Percentiles rank a stretch among this genome's conserved stretches.
Evolutionary conservation across 2,329 filamentous ascomycete species (phyloP).

Genomic region (Cercospora beticola): DNA sequence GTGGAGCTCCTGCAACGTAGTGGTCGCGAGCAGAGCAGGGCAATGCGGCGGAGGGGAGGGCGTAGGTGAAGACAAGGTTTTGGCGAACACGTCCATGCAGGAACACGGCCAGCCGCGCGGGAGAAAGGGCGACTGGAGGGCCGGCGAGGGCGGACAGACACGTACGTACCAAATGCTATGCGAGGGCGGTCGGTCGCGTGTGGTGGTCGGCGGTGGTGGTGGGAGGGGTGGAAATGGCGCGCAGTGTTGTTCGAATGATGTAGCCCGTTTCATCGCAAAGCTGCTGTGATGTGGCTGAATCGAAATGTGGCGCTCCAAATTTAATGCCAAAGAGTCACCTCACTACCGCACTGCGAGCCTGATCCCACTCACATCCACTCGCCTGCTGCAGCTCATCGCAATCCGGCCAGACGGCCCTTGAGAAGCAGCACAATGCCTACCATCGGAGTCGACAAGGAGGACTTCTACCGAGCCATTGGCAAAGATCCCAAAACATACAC

Average conservation of each 20-base stretch:
- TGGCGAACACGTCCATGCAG: constrained; percentile 2
- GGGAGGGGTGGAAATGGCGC: not conserved
- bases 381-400: not conserved
- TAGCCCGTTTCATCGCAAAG: not conserved
- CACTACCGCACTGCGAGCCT: not conserved
- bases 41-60: not conserved
- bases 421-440: constrained; percentile 73
- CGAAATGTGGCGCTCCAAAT: constrained; percentile 1
- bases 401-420: constrained; percentile 15
- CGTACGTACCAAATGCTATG: constrained; percentile 1
- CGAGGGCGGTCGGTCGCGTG: not conserved
- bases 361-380: not conserved
- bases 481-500: constrained; percentile 68
- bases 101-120: not conserved
- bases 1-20: not conserved
- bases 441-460: constrained; percentile 93
- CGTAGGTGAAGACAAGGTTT: constrained; percentile 5
- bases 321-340: constrained; percentile 2
- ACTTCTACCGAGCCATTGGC: constrained; percentile 88
- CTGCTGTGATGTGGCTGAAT: not conserved
- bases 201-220: not conserved
- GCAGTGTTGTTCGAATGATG: not conserved
- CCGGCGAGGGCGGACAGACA: not conserved
- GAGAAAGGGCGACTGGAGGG: not conserved
- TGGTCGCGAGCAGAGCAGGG: not conserved